Evolutionary conservation across 805 yeast species (phyloP), one percentile per base, ranked within the genome.

Genomic region (Tetrapisispora pingtungensis): DNA sequence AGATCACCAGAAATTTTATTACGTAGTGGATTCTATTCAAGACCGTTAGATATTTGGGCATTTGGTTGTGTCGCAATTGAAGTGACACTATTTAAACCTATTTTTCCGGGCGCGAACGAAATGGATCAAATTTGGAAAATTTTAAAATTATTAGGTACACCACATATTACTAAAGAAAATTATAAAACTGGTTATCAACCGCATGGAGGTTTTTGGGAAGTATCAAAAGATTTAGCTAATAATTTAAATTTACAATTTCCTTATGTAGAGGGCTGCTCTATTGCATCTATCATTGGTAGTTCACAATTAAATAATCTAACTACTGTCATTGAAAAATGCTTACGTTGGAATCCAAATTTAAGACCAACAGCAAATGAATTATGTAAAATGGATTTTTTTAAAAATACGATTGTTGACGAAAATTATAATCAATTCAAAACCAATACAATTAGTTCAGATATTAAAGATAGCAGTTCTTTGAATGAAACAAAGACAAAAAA

Each of bases 31-130:
- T 67, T 62, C 53, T 81, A 84, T 56, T 75, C 86, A 0, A 74
- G 65, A 48, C 87, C 93, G 2, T 74, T 82, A 32, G 95, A 84
- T 65, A 74, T 84, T 30, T 84, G 95, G 95, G 90, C 94, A 0
- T 84, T 84, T 68, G 95, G 88, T 1, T 74, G 80, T 36, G 86
- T 84, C 33, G 86, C 84, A 1, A 75, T 76, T 7, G 95, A 84
- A 58, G 70, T 79, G 36, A 83, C 85, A 19, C 78, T 78, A 36
- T 78, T 84, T 53, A 59, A 71, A 32, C 96, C 97, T 1, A 67
- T 89, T 30, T 85, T 90, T 56, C 94, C 96, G 0, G 97, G 97
- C 0, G 58, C 71, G 14, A 75, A 80, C 58, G 93, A 84, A 57
- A 55, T 80, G 41, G 95, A 89, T 57, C 97, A 89, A 67, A 72